Conservation (phyloP, 441 rosid genomes). For the Populus hybrid region DNA sequence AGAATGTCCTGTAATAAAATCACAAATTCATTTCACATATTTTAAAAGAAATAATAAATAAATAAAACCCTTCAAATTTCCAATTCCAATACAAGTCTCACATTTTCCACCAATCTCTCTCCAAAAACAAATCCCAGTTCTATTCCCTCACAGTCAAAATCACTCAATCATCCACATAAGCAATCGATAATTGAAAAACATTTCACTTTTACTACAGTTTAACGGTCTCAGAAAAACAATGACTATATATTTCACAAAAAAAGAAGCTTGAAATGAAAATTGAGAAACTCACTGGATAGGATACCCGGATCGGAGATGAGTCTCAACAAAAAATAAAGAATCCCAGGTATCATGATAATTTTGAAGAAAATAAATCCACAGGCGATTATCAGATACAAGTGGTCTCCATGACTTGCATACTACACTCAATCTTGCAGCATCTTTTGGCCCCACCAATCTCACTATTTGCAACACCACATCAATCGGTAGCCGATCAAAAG, state of each 20-base stretch:
- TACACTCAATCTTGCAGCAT: constrained; percentile 42
- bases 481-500: constrained; percentile 53
- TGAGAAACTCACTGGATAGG: constrained; percentile 56
- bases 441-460: constrained; percentile 51
- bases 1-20: constrained; percentile 39
- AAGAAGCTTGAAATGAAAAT: not conserved
- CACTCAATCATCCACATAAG: not conserved
- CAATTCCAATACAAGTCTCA: not conserved
- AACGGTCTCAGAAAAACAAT: not conserved
- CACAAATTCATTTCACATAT: not conserved
- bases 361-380: constrained; percentile 64
- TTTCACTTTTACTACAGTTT: not conserved
- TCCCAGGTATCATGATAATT: constrained; percentile 44
- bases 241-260: not conserved
- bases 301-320: constrained; percentile 50
- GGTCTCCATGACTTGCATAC: constrained; percentile 46
- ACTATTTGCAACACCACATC: constrained; percentile 64
- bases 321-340: constrained; percentile 65
- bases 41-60: not conserved
- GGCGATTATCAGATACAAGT: constrained; percentile 49
- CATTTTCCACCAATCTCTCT: not conserved
- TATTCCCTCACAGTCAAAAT: not conserved
- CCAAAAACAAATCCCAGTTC: not conserved
- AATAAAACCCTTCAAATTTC: not conserved
- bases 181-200: not conserved